Evolutionary conservation across 768 basidiomycete species (phyloP), one percentile per base, ranked within the genome.

Genomic region (Leccinellum albellum): DNA sequence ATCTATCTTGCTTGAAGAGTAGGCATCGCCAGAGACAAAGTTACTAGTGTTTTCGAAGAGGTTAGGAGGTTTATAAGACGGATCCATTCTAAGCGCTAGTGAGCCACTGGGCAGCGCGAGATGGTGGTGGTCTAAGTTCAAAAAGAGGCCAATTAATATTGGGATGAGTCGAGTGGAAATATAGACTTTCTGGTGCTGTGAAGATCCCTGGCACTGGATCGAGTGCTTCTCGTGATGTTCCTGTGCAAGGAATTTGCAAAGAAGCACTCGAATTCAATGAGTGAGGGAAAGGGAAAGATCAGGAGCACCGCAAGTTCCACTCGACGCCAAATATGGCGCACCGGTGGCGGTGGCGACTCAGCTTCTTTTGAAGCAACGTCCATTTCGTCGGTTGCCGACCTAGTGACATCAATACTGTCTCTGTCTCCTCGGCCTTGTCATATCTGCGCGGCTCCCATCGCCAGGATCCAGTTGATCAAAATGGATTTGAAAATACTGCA

Each of bases 211-310:
- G 12, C 42, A 44, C 42, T 20, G 46, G 17, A 26, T n/a, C 51
- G 50, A 24, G 55, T n/a, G 37, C 59, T 61, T 57, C 59, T 35
- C 47, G 53, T 45, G 42, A 40, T 47, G 29, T 63, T 64, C 37
- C 63, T 55, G 48, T 65, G 40, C 12, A 21, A 55, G 42, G 33
- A 49, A 48, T 51, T 6, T 28, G 47, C 29, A 35, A 42, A 5
- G 48, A 33, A 53, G 42, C 15, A 53, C 45, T 61, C 37, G 60
- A 31, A 28, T 28, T 28, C 33, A 20, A 50, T 42, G 56, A n/a
- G 26, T 52, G 23, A 54, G 26, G 21, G 31, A 31, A 31, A 31
- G 31, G 12, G 9, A 37, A 40, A 46, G 24, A 17, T 28, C 1
- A 28, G 28, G 28, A 28, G 28, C 28, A 28, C 28, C 7, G 28